A percentile compares a stretch with the other conserved stretches of the same genome.
phyloP scores from a whole-genome alignment of 805 yeast species.

The Naumovozyma castellii region DNA sequence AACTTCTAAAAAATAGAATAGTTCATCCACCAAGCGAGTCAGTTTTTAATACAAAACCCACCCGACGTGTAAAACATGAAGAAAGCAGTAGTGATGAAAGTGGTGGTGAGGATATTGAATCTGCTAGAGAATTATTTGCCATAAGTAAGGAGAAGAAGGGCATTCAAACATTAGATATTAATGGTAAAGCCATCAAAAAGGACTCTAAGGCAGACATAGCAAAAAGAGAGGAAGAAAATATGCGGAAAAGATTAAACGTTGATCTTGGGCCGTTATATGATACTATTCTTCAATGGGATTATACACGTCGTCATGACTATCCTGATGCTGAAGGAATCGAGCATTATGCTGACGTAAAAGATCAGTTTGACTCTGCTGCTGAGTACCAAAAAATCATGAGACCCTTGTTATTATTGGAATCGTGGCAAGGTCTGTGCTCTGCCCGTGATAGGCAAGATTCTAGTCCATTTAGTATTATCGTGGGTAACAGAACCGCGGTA shows the following conservation, averaged over 20 bases:
- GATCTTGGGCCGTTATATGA: slow-evolving; percentile 67
- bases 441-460: slow-evolving; percentile 51
- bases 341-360: slow-evolving; percentile 41
- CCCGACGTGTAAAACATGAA: slow-evolving; percentile 12
- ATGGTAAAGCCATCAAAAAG: slow-evolving; percentile 32
- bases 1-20: slow-evolving; percentile 22
- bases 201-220: slow-evolving; percentile 34
- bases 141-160: slow-evolving; percentile 25
- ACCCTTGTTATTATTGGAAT: slow-evolving; percentile 77
- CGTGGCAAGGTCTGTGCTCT: slow-evolving; percentile 84
- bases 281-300: slow-evolving; percentile 70
- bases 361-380: slow-evolving; percentile 44
- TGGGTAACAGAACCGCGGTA: slow-evolving; percentile 75
- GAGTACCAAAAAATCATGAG: slow-evolving; percentile 64
- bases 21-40: slow-evolving; percentile 42
- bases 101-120: slow-evolving; percentile 32
- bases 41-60: slow-evolving; percentile 37
- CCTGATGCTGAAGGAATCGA: slow-evolving; percentile 45
- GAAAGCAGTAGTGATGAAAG: slow-evolving; percentile 32
- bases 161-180: slow-evolving; percentile 33
- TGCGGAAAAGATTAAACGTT: slow-evolving; percentile 72
- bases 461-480: slow-evolving; percentile 51
- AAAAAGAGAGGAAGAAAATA: slow-evolving; percentile 58
- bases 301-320: slow-evolving; percentile 41
- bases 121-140: slow-evolving; percentile 30